Conservation (phyloP, 73 alveolate genomes). For the Uronychia setigera region DNA sequence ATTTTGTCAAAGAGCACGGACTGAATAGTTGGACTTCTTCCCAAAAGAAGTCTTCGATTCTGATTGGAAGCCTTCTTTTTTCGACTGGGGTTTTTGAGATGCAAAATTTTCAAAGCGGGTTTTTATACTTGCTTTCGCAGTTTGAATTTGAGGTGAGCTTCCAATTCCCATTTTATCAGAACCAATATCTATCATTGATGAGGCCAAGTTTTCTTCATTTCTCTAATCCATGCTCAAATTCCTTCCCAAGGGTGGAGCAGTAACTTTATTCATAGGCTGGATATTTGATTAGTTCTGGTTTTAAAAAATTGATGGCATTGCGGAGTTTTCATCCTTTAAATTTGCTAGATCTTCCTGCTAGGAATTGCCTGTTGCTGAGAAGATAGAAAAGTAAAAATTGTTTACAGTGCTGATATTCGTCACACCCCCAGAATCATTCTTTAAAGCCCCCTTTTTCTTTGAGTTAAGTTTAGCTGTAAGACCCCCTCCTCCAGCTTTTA, state of each 20-base stretch:
- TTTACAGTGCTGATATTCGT: neutral
- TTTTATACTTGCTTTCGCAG: neutral
- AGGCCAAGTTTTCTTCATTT: neutral
- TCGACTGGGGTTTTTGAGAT: neutral
- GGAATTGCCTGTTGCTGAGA: no score
- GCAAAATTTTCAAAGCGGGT: neutral
- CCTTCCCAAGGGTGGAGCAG: neutral
- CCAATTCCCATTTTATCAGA: no score
- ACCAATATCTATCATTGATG: neutral
- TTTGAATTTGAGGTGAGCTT: no score
- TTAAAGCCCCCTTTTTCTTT: no score
- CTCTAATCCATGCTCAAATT: neutral
- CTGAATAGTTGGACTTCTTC: neutral
- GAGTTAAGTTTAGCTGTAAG: neutral
- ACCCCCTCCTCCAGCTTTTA: neutral
- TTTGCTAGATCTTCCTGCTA: no score
- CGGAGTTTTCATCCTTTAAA: no score
- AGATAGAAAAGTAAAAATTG: neutral
- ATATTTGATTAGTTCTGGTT: neutral
- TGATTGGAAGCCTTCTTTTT: no score
- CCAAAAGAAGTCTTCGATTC: neutral
- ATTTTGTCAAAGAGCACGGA: neutral
- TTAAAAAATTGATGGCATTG: neutral
- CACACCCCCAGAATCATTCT: neutral
- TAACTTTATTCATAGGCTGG: neutral